Base-by-base conservation (phyloP, 2,329 filamentous ascomycete species). In the Akanthomyces uredinophilus region DNA sequence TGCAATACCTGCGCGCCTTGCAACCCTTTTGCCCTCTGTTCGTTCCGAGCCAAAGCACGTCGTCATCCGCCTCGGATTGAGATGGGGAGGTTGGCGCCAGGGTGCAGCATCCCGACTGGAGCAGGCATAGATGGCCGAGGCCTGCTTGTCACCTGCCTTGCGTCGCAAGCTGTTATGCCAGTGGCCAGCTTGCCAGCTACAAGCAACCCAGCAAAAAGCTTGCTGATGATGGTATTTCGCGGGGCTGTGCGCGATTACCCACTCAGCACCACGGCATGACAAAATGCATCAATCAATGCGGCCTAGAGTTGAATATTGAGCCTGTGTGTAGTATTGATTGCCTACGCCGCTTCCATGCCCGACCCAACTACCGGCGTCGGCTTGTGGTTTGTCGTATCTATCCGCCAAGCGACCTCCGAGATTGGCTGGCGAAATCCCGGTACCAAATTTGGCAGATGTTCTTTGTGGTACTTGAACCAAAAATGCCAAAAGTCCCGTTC, bases 1-100 rank as follows among this genome's bases (percentile, higher is more conserved):
- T 47, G 22, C 22, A 47, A 47, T 47, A 20, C 14, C 44, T 18
- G 32, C 32, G 32, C 32, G 32, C 32, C 22, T 39, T 5, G 37
- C 11, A 1, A 49, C n/a, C 11, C 20, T 16, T 14, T 39, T 6
- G 27, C n/a, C 11, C 20, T 16, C 20, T 53, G 35, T 29, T 47
- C 29, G 20, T 20, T 20, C 55, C 44, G 32, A 49, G 11, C 43
- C 2, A 59, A 43, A 60, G 39, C 49, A 46, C 37, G 49, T 60
- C 49, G 57, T 60, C 57, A 60, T 53, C 49, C 20, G 32, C 32
- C 37, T 60, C 27, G 39, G 57, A 52, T 39, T 44, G 47, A 60
- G 47, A 53, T 49, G 39, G 49, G 57, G 29, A 5, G 55, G 46
- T 37, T 44, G 16, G 27, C 7, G 22, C 14, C 24, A 37, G 57